Percentiles rank a stretch among this genome's conserved stretches.
Conservation (phyloP, 148 eudicot genomes). For the Camellia sinensis region DNA sequence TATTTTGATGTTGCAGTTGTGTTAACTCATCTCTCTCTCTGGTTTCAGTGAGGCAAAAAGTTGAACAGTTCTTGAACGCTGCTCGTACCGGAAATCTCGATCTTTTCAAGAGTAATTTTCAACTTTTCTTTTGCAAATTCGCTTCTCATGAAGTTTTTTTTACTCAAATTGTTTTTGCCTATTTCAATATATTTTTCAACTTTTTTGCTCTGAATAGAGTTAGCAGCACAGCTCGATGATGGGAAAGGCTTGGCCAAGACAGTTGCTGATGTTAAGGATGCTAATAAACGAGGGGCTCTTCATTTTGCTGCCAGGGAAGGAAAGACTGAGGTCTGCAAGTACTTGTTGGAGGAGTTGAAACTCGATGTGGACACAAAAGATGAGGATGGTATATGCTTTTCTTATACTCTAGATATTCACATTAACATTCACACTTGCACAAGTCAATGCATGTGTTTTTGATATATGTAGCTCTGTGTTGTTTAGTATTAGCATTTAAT, state of each 20-base stretch:
- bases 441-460: background rate
- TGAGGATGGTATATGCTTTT: constrained; percentile 61
- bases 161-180: background rate
- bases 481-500: background rate
- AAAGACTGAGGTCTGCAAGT: constrained; percentile 78
- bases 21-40: background rate
- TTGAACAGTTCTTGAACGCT: constrained; percentile 73
- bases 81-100: constrained; percentile 75
- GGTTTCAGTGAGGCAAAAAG: constrained; percentile 62
- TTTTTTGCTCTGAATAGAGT: constrained; percentile 34
- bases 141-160: background rate
- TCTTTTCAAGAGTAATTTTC: constrained; percentile 51
- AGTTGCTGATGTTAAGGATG: constrained; percentile 80
- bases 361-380: constrained; percentile 74
- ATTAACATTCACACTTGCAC: background rate
- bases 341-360: constrained; percentile 88
- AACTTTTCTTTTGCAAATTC: background rate
- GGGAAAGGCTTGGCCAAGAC: constrained; percentile 82
- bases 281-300: constrained; percentile 86
- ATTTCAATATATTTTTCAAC: background rate
- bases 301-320: constrained; percentile 98
- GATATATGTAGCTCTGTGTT: background rate
- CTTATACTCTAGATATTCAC: background rate
- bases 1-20: background rate
- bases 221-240: constrained; percentile 68